Percentiles rank a stretch among this genome's conserved stretches.
Conservation (phyloP, 2,329 filamentous ascomycete genomes). For the Colletotrichum sp. region DNA sequence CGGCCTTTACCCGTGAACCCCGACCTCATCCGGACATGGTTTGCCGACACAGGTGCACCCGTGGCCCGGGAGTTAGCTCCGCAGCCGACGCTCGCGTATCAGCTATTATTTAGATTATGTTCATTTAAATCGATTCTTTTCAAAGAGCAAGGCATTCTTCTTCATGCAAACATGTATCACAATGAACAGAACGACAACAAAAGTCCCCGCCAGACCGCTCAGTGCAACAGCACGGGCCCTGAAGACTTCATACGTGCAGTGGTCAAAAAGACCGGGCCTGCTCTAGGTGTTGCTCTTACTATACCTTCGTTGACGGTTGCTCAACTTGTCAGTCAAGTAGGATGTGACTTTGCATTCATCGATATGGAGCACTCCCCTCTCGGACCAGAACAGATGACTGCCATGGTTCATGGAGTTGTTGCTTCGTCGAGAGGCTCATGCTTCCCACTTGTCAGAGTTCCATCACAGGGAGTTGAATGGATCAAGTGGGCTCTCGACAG, state of each 20-base stretch:
- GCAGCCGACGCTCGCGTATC: accelerated
- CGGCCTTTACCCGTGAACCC: background rate
- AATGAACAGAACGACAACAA: background rate
- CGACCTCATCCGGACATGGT: background rate
- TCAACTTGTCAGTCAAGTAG: background rate
- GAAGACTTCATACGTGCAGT: background rate
- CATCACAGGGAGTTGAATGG: background rate
- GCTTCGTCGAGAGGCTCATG: background rate
- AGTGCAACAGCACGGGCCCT: background rate
- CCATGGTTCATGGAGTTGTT: background rate
- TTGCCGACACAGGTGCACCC: background rate
- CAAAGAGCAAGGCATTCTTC: background rate
- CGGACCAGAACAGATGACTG: background rate
- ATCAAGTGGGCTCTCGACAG: background rate
- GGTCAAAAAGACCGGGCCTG: background rate
- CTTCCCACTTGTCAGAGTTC: background rate
- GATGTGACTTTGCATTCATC: background rate
- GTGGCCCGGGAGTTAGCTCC: accelerated
- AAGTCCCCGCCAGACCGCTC: background rate
- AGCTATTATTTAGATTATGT: background rate
- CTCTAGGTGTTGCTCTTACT: background rate
- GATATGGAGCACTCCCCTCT: background rate
- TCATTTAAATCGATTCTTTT: background rate
- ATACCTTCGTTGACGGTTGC: background rate
- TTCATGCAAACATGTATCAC: background rate